Evolutionary conservation across 2,329 filamentous ascomycete genomes (phyloP), one percentile per base, ranked within the genome.

Genomic region (Trichoderma endophyticum): DNA sequence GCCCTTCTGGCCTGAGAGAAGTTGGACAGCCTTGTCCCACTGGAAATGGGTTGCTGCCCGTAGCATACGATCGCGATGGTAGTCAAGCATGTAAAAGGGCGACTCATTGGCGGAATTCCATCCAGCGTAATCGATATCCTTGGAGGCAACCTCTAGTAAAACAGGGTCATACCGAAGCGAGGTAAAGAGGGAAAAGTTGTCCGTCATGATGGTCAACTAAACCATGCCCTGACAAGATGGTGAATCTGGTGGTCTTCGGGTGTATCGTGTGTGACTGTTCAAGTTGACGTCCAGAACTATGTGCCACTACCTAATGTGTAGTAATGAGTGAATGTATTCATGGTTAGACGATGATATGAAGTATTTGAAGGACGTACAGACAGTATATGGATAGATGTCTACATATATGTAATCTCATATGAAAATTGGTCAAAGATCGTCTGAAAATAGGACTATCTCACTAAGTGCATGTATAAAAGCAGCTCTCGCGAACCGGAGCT

Each of bases 31-130:
- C 4, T 77, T 73, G 2, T 81, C 75, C 89, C 88, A 91, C 6
- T 81, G 77, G 83, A 88, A 92, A 75, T 90, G 79, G 6, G 77
- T 79, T 6, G 89, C 89, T 15, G 89, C 89, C 71, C 83, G 86
- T n/a, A 94, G 84, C 79, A 97, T 87, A 68, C 94, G 91, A 79
- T 95, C 92, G 60, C 90, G 88, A 80, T 97, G 94, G 75, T 91
- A 91, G 72, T 90, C 85, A 18, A 96, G 87, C 86, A 97, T 93
- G 80, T 97, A 97, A 76, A 93, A 90, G 0, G 91, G 88, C 9
- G 89, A 92, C 7, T 83, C 78, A 30, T 84, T 81, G 30, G 77
- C 74, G 75, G 83, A 84, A 77, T 90, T 90, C 82, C 85, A 91
- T 21, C 84, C 87, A 54, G 84, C 80, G 73, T 85, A 77, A 36